Evolutionary conservation across 73 alveolate genomes (phyloP).

Genomic region (Paramecium bursaria): DNA sequence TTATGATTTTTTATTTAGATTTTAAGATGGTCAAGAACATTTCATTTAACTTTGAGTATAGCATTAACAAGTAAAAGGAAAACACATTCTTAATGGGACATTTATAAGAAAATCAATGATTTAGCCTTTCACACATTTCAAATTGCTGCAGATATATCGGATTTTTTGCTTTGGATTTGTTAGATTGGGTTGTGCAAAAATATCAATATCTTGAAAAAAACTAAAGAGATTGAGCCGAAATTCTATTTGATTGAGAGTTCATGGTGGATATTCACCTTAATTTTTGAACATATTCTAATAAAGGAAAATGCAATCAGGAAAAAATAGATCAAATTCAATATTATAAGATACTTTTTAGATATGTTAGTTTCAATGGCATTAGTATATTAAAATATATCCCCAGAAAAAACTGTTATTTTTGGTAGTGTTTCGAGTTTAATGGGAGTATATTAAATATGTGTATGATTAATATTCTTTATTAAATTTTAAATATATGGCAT

Average conservation of each 20-base stretch:
- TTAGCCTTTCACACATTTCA: slow-evolving; percentile 14
- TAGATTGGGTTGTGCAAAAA: slow-evolving; percentile 47
- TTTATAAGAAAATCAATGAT: neutral
- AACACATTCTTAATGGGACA: neutral
- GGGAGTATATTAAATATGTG: slow-evolving; percentile 40
- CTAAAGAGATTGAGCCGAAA: slow-evolving; percentile 33
- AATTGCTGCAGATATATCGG: slow-evolving; percentile 10
- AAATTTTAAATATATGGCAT: too few relatives aligned
- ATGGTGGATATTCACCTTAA: slow-evolving; percentile 16
- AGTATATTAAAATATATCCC: slow-evolving; percentile 4
- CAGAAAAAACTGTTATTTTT: slow-evolving; percentile 25
- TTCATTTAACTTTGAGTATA: neutral
- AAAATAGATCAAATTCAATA: neutral
- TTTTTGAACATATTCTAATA: slow-evolving; percentile 20
- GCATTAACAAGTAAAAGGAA: neutral
- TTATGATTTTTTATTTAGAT: slow-evolving; percentile 25
- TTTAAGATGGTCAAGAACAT: slow-evolving; percentile 58
- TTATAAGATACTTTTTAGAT: slow-evolving; percentile 26
- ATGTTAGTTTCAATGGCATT: slow-evolving; percentile 34
- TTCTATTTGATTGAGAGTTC: slow-evolving; percentile 14
- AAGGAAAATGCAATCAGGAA: neutral
- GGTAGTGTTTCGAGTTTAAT: slow-evolving; percentile 49
- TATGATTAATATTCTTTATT: too few relatives aligned
- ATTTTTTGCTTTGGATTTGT: slow-evolving; percentile 44
- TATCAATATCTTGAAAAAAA: neutral